Evolutionary conservation across 805 yeast genomes (phyloP), one percentile per base, ranked within the genome.

Genomic region (Starmerella vitae): DNA sequence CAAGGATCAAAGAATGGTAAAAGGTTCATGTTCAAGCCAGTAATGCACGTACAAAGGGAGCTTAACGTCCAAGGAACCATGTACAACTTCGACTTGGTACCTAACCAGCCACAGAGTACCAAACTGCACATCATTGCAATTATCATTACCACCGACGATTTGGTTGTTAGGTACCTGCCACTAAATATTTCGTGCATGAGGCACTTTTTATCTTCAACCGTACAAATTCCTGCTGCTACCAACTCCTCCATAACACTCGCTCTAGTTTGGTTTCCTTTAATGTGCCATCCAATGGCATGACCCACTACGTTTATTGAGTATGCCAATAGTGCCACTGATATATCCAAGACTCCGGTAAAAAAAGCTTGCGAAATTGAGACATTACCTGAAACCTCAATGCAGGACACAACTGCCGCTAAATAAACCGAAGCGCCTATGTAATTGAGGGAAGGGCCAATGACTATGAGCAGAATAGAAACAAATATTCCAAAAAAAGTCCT

Each of bases 301-400:
- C 45, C 44, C 3, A 52, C 42, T 2, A 37, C 22, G 36, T 44
- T 37, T 4, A 38, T 40, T 5, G 39, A 25, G 20, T 43, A 43
- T 3, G 44, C 45, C 8, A 37, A 22, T 2, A 45, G 17, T 3
- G 42, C 40, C 17, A 40, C 33, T 2, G 31, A 8, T 19, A 48
- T 20, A 15, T 39, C 43, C 12, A 34, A 8, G 3, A 51, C 2
- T 3, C 39, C 32, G 5, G 46, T 35, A 14, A 47, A 30, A 9
- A 39, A 32, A 4, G 43, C 39, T 0, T 42, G 44, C 3, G 35
- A 19, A 13, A 43, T 20, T 2, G 56, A 44, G 17, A 39, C 28
- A 3, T 53, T 56, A 3, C 60, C 60, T 1, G 53, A 35, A 0
- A 46, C 44, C 17, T 46, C 44, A 18, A 54, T 38, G 15, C 43